These are phyloP conservation scores for Nakazawaea anatomiae DNA, from an alignment of 805 yeast genomes.

Conservation along the genomic window DNA sequence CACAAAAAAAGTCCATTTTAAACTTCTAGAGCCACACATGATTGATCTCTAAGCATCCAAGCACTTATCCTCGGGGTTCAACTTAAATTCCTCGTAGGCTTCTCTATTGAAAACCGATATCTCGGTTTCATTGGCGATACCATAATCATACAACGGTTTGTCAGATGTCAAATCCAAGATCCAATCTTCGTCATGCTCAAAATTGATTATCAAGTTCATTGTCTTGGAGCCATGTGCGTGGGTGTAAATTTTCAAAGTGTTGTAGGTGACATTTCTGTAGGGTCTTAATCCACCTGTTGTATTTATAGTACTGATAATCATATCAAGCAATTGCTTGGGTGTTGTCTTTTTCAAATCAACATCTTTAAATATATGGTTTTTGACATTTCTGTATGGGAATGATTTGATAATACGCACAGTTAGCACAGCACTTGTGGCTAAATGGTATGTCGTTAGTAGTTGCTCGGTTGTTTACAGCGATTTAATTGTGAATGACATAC, in stretches of 20 bases:
- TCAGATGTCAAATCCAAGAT: conserved; percentile 36
- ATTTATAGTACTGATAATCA: conserved; percentile 37
- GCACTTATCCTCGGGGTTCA: conserved; percentile 92
- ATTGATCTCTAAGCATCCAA: conserved; percentile 19
- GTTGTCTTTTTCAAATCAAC: conserved; percentile 68
- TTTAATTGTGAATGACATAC: conserved; percentile 22
- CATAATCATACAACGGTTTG: conserved; percentile 44
- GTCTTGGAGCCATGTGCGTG: conserved; percentile 95
- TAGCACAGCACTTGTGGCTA: conserved; percentile 60
- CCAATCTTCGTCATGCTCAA: conserved; percentile 82
- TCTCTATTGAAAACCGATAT: conserved; percentile 69
- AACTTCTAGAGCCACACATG: no score
- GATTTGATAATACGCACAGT: conserved; percentile 88
- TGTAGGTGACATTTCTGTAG: conserved; percentile 67
- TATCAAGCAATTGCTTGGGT: conserved; percentile 55
- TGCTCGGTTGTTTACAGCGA: no score
- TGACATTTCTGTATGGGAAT: conserved; percentile 85
- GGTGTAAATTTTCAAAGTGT: conserved; percentile 80
- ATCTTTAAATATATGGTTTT: conserved; percentile 62
- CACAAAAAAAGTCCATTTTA: not conserved
- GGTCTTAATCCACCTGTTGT: conserved; percentile 71
- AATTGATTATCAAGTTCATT: conserved; percentile 83
- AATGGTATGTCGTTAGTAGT: not conserved
- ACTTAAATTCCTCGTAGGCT: conserved; percentile 63
- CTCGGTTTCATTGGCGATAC: conserved; percentile 85